These are phyloP conservation scores for Keqinozyma sinolaborantium DNA, from an alignment of 1,139 yeast genomes.

Conservation along the genomic window DNA sequence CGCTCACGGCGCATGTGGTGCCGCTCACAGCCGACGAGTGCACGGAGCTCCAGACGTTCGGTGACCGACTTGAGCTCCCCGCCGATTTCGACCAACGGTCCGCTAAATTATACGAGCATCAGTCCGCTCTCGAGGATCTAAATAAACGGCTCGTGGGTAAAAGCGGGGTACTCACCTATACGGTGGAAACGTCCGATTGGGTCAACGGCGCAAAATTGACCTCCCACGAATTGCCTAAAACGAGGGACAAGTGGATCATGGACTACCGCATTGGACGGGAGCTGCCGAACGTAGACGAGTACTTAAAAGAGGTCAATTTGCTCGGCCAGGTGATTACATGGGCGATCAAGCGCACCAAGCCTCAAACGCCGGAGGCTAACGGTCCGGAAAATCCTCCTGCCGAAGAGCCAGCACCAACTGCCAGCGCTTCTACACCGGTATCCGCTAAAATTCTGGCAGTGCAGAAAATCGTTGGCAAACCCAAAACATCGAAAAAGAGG, in stretches of 20 bases:
- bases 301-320: conserved; percentile 2
- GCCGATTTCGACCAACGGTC: conserved; percentile 1
- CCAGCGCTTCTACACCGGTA: too few species aligned
- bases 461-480: neutral
- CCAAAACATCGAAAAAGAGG: neutral
- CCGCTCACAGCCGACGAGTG: conserved; percentile 26
- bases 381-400: too few species aligned
- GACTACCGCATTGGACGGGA: conserved; percentile 7
- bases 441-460: neutral
- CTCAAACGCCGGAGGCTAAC: neutral
- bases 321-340: neutral
- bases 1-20: conserved; percentile 28
- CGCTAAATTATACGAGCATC: conserved; percentile 3
- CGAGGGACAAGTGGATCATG: conserved; percentile 7
- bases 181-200: conserved; percentile 5
- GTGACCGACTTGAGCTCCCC: conserved; percentile 7
- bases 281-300: conserved; percentile 4
- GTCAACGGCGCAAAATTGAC: conserved; percentile 5
- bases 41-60: conserved; percentile 20
- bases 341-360: neutral
- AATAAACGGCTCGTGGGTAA: conserved; percentile 4
- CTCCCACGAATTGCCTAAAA: conserved; percentile 6
- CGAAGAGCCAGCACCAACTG: too few species aligned
- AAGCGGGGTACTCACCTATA: conserved; percentile 5
- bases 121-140: conserved; percentile 4